phyloP scores from a whole-genome alignment of 2,329 filamentous ascomycete species.

The Neospermospora avenae region DNA sequence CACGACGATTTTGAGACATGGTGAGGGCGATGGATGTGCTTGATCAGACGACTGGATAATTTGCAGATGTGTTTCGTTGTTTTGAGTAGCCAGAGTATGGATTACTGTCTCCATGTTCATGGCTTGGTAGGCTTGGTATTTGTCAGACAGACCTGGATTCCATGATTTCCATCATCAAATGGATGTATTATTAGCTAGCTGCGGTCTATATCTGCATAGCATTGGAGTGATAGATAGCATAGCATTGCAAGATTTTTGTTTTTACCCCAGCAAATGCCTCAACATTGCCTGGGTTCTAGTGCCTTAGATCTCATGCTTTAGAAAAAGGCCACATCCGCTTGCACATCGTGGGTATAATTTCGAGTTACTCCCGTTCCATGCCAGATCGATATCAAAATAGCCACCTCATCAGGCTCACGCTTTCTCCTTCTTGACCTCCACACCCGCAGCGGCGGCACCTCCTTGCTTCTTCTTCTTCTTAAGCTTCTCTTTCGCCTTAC shows the following conservation, averaged over 20 bases:
- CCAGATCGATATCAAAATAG: not conserved
- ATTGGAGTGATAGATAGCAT: not conserved
- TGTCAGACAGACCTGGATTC: not conserved
- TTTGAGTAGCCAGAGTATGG: slow-evolving; percentile 2
- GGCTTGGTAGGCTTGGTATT: not conserved
- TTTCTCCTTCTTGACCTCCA: slow-evolving; percentile 28
- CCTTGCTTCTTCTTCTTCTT: slow-evolving; percentile 60
- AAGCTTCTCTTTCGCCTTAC: slow-evolving; percentile 76
- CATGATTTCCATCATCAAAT: not conserved
- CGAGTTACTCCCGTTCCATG: not conserved
- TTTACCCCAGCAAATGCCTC: not conserved
- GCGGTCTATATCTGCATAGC: slow-evolving; percentile 1
- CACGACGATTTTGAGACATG: too few relatives aligned
- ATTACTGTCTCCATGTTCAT: slow-evolving; percentile 1
- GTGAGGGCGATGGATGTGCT: not conserved
- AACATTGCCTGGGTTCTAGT: not conserved
- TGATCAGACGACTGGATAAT: not conserved
- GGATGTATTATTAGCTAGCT: not conserved
- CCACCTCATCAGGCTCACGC: not conserved
- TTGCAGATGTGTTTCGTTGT: slow-evolving; percentile 2
- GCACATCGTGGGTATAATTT: not conserved
- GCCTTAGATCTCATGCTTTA: not conserved
- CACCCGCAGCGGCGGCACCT: slow-evolving; percentile 18
- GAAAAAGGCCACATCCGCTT: not conserved
- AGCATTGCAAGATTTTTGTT: not conserved